A percentile compares a stretch with the other conserved stretches of the same genome.
These are phyloP conservation scores for Pneumocystis canis DNA, from an alignment of 1,139 yeast species.

Conservation along the genomic window DNA sequence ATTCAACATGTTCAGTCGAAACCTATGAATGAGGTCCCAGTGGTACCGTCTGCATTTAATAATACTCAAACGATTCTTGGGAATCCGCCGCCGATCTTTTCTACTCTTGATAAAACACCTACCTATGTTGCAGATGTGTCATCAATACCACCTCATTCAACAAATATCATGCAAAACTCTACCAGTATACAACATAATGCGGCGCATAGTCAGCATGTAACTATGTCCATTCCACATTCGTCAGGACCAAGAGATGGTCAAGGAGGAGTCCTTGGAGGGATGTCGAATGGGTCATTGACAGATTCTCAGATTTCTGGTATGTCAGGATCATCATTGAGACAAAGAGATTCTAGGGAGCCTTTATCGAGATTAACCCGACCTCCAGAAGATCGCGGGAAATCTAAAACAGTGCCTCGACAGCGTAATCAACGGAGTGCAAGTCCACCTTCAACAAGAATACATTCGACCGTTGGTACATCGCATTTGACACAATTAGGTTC, in stretches of 20 bases:
- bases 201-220: background rate
- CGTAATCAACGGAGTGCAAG: background rate
- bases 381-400: background rate
- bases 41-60: slow-evolving; percentile 12
- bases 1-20: slow-evolving; percentile 6
- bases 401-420: background rate
- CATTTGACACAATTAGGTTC: slow-evolving; percentile 2
- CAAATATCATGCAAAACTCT: background rate
- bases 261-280: background rate
- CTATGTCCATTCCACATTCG: background rate
- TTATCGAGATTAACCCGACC: background rate
- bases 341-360: background rate
- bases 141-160: background rate
- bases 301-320: background rate
- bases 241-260: background rate
- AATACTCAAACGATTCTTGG: background rate
- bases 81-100: background rate
- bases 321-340: background rate
- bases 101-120: background rate
- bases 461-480: slow-evolving; percentile 8
- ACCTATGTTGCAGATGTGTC: background rate
- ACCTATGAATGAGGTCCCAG: slow-evolving; percentile 16
- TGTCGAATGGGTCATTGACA: background rate
- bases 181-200: background rate
- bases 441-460: slow-evolving; percentile 1